These are phyloP conservation scores for Dryadomyces quercivorus DNA, from an alignment of 2,329 filamentous ascomycete genomes.

Conservation along the genomic window DNA sequence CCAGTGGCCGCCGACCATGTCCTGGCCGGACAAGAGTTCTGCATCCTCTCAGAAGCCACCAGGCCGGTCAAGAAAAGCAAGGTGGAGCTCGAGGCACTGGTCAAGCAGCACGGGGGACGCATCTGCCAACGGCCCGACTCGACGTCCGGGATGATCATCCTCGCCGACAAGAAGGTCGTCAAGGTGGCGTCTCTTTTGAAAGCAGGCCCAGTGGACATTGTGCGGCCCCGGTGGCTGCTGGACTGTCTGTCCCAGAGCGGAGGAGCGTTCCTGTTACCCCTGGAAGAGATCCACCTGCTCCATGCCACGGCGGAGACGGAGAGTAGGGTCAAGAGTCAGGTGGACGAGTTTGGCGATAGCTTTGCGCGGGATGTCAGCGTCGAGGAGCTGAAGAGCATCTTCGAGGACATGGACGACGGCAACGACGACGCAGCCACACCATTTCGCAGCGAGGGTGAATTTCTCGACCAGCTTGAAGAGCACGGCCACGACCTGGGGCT, in stretches of 20 bases:
- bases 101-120: slow-evolving; percentile 73
- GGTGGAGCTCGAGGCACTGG: slow-evolving; percentile 62
- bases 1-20: slow-evolving; percentile 31
- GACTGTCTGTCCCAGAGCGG: slow-evolving; percentile 57
- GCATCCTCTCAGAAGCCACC: slow-evolving; percentile 65
- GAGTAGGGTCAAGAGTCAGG: slow-evolving; percentile 43
- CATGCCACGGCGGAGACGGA: slow-evolving; percentile 47
- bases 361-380: slow-evolving; percentile 52
- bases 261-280: slow-evolving; percentile 50
- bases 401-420: slow-evolving; percentile 20
- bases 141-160: slow-evolving; percentile 50
- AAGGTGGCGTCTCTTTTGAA: slow-evolving; percentile 79
- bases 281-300: slow-evolving; percentile 56
- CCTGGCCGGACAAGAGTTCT: slow-evolving; percentile 70
- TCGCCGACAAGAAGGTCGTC: slow-evolving; percentile 70
- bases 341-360: slow-evolving; percentile 73
- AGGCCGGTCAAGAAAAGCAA: slow-evolving; percentile 64
- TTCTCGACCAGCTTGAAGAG: slow-evolving; percentile 43
- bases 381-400: slow-evolving; percentile 25
- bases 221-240: slow-evolving; percentile 70
- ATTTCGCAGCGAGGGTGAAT: slow-evolving; percentile 24
- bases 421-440: slow-evolving; percentile 5
- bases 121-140: slow-evolving; percentile 63
- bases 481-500: slow-evolving; percentile 39
- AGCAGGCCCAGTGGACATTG: slow-evolving; percentile 51